These are phyloP conservation scores for Phialophora macrospora DNA, from an alignment of 2,329 filamentous ascomycete species.

Conservation along the genomic window DNA sequence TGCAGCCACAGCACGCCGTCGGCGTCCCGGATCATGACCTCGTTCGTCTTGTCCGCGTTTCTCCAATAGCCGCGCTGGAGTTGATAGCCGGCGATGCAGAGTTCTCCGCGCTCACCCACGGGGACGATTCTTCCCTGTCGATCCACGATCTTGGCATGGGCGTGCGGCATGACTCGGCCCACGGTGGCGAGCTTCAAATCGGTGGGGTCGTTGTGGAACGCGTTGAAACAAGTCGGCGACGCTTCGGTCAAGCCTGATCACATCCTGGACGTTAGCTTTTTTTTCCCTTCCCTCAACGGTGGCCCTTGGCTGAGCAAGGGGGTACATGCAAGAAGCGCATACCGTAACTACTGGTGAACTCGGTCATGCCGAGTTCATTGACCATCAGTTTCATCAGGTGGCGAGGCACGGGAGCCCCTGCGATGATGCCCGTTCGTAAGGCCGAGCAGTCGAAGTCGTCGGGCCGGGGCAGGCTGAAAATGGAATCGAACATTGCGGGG, in stretches of 20 bases:
- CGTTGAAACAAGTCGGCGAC: conserved; percentile 79
- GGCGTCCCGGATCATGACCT: conserved; percentile 71
- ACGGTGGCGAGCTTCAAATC: conserved; percentile 71
- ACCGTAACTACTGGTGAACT: conserved; percentile 70
- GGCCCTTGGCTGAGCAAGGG: no score
- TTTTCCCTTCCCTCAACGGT: background rate
- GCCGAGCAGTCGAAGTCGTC: conserved; percentile 54
- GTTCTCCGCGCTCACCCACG: conserved; percentile 70
- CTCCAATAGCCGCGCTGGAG: conserved; percentile 66
- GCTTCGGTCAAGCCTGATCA: conserved; percentile 71
- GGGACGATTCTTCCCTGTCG: conserved; percentile 68
- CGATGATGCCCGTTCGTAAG: conserved; percentile 77
- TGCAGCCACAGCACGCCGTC: conserved; percentile 64
- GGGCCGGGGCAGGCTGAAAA: conserved; percentile 57
- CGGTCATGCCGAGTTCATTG: conserved; percentile 72
- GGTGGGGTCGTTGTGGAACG: conserved; percentile 73
- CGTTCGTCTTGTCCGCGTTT: conserved; percentile 74
- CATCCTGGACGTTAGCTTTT: background rate
- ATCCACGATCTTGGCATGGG: conserved; percentile 77
- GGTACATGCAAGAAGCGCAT: background rate
- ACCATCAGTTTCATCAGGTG: conserved; percentile 76
- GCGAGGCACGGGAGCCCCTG: conserved; percentile 75
- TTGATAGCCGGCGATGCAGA: conserved; percentile 79
- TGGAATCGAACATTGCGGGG: conserved; percentile 80
- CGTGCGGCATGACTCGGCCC: conserved; percentile 75